Percentiles rank a stretch among this genome's conserved stretches.
phyloP scores from a whole-genome alignment of 2,329 filamentous ascomycete genomes.

The Aaosphaeria arxii region DNA sequence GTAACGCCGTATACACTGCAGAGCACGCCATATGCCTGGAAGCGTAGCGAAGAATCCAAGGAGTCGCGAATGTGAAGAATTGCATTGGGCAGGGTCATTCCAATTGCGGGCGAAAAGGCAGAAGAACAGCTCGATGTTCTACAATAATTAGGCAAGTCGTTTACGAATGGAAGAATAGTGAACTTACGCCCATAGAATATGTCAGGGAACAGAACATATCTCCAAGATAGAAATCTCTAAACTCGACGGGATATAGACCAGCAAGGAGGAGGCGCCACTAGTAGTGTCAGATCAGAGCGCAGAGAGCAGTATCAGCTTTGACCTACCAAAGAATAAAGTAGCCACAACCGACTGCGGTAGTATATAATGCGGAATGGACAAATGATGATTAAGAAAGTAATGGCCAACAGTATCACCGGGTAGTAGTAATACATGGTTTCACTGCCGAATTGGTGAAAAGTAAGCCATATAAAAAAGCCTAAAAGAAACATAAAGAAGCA shows the following conservation, averaged over 20 bases:
- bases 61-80: slow-evolving; percentile 77
- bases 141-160: background rate
- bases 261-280: slow-evolving; percentile 83
- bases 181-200: slow-evolving; percentile 78
- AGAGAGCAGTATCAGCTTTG: slow-evolving; percentile 9
- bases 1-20: slow-evolving; percentile 90
- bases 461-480: slow-evolving; percentile 83
- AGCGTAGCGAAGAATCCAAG: slow-evolving; percentile 82
- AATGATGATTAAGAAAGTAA: slow-evolving; percentile 68
- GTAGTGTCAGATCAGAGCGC: slow-evolving; percentile 21
- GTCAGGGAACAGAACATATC: slow-evolving; percentile 97
- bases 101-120: slow-evolving; percentile 84
- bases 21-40: slow-evolving; percentile 83
- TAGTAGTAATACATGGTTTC: slow-evolving; percentile 78
- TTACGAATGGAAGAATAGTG: background rate
- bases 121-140: slow-evolving; percentile 90
- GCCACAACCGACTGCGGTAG: slow-evolving; percentile 76
- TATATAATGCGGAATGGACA: slow-evolving; percentile 73
- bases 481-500: slow-evolving; percentile 75
- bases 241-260: slow-evolving; percentile 89
- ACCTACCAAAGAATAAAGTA: slow-evolving; percentile 80
- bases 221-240: slow-evolving; percentile 94
- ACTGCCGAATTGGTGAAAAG: slow-evolving; percentile 69
- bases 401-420: slow-evolving; percentile 72
- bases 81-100: slow-evolving; percentile 72